Evolutionary conservation across 495 filamentous ascomycete genomes (phyloP).

Genomic region (Trypethelium eluteriae): DNA sequence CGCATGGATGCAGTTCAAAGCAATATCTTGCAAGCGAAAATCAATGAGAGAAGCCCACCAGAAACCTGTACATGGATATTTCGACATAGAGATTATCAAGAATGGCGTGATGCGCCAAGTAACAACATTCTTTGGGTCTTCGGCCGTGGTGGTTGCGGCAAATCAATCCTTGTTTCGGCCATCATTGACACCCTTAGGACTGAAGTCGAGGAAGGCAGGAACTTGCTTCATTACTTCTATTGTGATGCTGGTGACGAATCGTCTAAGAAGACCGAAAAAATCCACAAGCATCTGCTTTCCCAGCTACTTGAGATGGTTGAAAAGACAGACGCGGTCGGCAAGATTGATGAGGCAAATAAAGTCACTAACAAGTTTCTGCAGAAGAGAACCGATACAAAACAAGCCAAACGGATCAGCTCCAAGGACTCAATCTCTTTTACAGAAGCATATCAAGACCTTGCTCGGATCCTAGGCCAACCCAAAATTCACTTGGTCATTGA

Average conservation of each 20-base stretch:
- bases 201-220: not conserved
- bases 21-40: not conserved
- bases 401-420: not conserved
- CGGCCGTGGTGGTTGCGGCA: not conserved
- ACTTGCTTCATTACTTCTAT: not conserved
- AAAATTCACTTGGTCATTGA: conserved; percentile 10
- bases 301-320: not conserved
- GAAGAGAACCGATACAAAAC: not conserved
- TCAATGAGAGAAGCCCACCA: not conserved
- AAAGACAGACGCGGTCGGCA: not conserved
- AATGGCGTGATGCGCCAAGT: not conserved
- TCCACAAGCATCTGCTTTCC: not conserved
- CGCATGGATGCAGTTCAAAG: not conserved
- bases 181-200: not conserved
- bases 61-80: not conserved
- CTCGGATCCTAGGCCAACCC: not conserved
- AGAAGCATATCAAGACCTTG: not conserved
- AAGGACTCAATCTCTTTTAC: not conserved
- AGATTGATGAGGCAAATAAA: not conserved
- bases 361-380: not conserved
- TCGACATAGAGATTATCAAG: not conserved
- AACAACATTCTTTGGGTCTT: not conserved
- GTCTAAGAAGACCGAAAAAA: not conserved
- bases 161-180: not conserved
- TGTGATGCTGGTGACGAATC: not conserved